Evolutionary conservation across 2,329 filamentous ascomycete species (phyloP).

Genomic region (Polychaeton citri): DNA sequence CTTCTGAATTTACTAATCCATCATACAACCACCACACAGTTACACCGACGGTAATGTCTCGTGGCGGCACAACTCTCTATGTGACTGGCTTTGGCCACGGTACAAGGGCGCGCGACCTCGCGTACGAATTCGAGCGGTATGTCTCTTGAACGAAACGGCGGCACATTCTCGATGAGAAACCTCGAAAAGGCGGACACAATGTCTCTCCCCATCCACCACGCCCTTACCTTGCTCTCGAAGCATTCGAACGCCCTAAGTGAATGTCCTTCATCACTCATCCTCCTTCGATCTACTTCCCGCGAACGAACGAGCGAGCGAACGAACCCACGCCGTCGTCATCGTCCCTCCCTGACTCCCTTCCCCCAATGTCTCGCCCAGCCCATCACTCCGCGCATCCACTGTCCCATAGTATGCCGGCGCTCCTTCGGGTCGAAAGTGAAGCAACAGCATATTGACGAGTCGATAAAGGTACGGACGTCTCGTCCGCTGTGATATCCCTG

Average conservation of each 20-base stretch:
- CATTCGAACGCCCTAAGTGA: too few relatives aligned
- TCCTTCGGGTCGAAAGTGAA: constrained; percentile 2
- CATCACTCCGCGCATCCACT: constrained; percentile 1
- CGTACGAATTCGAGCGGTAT: constrained; percentile 99
- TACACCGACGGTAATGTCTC: constrained; percentile 75
- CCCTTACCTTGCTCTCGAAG: too few relatives aligned
- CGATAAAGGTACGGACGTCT: constrained; percentile 78
- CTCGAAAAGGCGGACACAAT: too few relatives aligned
- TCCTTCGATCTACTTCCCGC: constrained; percentile 11
- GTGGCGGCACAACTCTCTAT: constrained; percentile 86
- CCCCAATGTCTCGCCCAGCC: neutral
- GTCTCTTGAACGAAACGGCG: constrained; percentile 43
- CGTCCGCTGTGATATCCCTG: constrained; percentile 95
- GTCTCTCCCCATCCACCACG: too few relatives aligned
- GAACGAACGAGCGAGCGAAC: constrained; percentile 2
- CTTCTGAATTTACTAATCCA: too few relatives aligned
- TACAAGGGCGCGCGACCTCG: constrained; percentile 95
- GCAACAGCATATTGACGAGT: constrained; percentile 29
- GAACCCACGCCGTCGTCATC: neutral
- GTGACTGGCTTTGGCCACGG: constrained; percentile 98
- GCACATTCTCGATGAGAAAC: too few relatives aligned
- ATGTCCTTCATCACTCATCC: constrained; percentile 2
- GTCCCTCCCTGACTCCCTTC: neutral
- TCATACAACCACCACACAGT: too few relatives aligned
- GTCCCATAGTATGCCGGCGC: constrained; percentile 5